Percentiles rank a stretch among this genome's conserved stretches.
These are phyloP conservation scores for Metschnikowia henanensis DNA, from an alignment of 805 yeast species.

Conservation along the genomic window DNA sequence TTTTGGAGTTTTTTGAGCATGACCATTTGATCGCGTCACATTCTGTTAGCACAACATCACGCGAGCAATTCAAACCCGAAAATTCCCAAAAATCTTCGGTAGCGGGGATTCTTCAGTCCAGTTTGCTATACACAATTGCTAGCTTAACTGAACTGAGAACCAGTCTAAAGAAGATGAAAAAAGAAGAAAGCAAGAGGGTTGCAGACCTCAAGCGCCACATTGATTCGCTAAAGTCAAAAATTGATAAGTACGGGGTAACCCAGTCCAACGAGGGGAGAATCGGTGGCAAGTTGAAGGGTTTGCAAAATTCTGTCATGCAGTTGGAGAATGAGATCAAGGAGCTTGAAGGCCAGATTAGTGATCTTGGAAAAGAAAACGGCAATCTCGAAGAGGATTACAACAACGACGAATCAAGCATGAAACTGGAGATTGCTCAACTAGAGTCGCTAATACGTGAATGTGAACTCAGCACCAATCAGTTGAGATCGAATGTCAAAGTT, in stretches of 20 bases:
- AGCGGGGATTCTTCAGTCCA: slow-evolving; percentile 31
- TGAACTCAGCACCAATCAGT: slow-evolving; percentile 25
- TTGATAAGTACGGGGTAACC: slow-evolving; percentile 29
- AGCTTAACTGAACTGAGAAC: slow-evolving; percentile 24
- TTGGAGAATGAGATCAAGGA: slow-evolving; percentile 35
- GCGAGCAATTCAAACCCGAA: neutral
- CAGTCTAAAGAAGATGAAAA: slow-evolving; percentile 32
- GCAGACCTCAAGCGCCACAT: slow-evolving; percentile 34
- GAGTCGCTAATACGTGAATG: slow-evolving; percentile 23
- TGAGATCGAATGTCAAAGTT: slow-evolving; percentile 23
- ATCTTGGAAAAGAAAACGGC: slow-evolving; percentile 15
- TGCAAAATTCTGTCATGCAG: slow-evolving; percentile 40
- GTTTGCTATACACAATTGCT: slow-evolving; percentile 32
- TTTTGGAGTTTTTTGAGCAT: slow-evolving; percentile 28
- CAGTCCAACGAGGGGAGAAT: slow-evolving; percentile 30
- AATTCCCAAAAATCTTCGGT: slow-evolving; percentile 19
- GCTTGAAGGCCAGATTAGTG: slow-evolving; percentile 20
- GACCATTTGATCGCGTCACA: slow-evolving; percentile 21
- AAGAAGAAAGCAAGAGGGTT: slow-evolving; percentile 37
- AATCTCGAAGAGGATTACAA: slow-evolving; percentile 17
- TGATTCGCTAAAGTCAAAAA: slow-evolving; percentile 30
- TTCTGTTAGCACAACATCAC: slow-evolving; percentile 30
- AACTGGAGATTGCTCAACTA: slow-evolving; percentile 23
- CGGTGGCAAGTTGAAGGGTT: slow-evolving; percentile 39
- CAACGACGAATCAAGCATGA: slow-evolving; percentile 22